These are phyloP conservation scores for Apiotrichum siamense DNA, from an alignment of 1,284 basidiomycete species.

Conservation along the genomic window DNA sequence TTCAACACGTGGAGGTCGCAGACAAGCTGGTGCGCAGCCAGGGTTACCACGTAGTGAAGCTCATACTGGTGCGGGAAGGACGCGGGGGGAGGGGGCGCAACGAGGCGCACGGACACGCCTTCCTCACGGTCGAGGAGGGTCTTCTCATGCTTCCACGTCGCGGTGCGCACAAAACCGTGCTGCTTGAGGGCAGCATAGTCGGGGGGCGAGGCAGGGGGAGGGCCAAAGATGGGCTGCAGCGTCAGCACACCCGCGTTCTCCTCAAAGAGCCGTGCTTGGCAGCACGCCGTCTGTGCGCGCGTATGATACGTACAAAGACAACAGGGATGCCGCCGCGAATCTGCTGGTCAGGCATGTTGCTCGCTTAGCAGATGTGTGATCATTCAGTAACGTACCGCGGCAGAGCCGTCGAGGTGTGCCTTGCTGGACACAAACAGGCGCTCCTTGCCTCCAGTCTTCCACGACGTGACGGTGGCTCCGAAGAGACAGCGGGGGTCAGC, in stretches of 20 bases:
- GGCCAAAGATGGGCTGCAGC: constrained; percentile 69
- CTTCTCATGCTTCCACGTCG: constrained; percentile 61
- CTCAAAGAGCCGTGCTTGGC: neutral
- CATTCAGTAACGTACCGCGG: constrained; percentile 48
- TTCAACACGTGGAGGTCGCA: constrained; percentile 76
- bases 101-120: constrained; percentile 65
- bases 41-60: constrained; percentile 69
- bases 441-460: constrained; percentile 53
- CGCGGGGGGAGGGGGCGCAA: constrained; percentile 56
- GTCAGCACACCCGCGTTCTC: neutral
- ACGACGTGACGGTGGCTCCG: constrained; percentile 62
- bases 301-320: constrained; percentile 52
- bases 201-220: constrained; percentile 52
- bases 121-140: constrained; percentile 63
- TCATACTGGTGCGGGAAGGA: constrained; percentile 61
- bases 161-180: constrained; percentile 77
- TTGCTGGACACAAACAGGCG: constrained; percentile 76
- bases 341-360: no score
- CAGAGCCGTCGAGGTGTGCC: constrained; percentile 65
- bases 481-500: constrained; percentile 50
- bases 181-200: constrained; percentile 64
- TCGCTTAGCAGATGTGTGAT: neutral
- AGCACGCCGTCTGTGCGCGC: neutral
- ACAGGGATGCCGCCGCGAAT: constrained; percentile 78
- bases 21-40: constrained; percentile 65